Percentiles rank a stretch among this genome's conserved stretches.
phyloP scores from a whole-genome alignment of 2,329 filamentous ascomycete species.

The Stemphylium beticola region DNA sequence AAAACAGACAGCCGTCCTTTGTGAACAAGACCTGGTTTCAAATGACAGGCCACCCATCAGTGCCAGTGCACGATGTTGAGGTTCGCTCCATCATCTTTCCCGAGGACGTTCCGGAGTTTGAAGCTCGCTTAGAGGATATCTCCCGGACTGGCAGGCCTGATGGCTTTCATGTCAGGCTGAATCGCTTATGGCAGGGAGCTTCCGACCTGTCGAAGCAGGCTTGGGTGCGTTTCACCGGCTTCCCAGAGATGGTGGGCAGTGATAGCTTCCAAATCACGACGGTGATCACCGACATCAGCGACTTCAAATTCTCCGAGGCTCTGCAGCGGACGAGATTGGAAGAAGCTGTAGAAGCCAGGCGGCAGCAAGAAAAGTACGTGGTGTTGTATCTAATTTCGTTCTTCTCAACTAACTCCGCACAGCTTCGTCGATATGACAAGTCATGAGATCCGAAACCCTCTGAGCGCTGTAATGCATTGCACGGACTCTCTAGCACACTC shows the following conservation, averaged over 20 bases:
- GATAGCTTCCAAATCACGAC: slow-evolving; percentile 1
- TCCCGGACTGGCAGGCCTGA: not conserved
- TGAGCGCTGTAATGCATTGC: slow-evolving; percentile 6
- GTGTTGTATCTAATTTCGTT: not conserved
- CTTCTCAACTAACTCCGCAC: not conserved
- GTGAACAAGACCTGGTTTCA: slow-evolving; percentile 8
- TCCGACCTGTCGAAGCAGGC: not conserved
- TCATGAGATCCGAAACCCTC: slow-evolving; percentile 6
- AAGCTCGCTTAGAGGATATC: not conserved
- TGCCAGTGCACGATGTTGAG: not conserved
- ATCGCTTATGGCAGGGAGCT: not conserved
- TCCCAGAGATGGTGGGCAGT: not conserved
- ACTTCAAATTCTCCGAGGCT: slow-evolving; percentile 1
- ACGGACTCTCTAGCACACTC: slow-evolving; percentile 1
- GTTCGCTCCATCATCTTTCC: not conserved
- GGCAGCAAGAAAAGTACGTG: slow-evolving; percentile 6
- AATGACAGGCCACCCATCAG: not conserved
- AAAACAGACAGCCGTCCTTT: not conserved
- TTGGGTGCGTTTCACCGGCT: slow-evolving; percentile 1
- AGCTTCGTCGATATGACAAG: slow-evolving; percentile 6
- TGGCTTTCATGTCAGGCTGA: not conserved
- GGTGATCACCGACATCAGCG: slow-evolving; percentile 1
- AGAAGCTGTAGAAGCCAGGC: slow-evolving; percentile 2
- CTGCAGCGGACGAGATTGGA: not conserved
- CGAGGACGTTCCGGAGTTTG: not conserved